Evolutionary conservation across 257 asterid species (phyloP), one percentile per base, ranked within the genome.

Genomic region (Solanum ossicruentum): DNA sequence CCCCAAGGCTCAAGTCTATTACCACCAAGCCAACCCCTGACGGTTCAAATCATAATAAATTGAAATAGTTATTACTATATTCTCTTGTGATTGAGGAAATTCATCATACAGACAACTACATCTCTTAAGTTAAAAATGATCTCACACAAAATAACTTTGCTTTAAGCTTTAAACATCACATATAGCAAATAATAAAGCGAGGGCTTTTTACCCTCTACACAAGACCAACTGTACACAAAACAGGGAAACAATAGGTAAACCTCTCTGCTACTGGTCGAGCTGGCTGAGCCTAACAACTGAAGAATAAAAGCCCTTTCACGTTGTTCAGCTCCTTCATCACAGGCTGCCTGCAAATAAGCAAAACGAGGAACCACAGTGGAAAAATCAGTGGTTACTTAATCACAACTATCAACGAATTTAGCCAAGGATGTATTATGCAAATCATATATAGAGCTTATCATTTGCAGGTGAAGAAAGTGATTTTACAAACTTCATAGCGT

Each of bases 231-330:
- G 26, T 8, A n/a, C 75, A 85, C 47, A 49, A 66, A 83, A 79
- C 71, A 61, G 85, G 85, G 86, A 83, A 75, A 71, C 85, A 51
- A 15, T 70, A 67, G 78, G n/a, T 60, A 83, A 90, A 96, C 98
- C 98, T 94, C 97, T 89, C 73, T 80, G 89, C 88, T 88, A 87
- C 83, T 89, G 36, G 84, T 77, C 47, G 72, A 66, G 85, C 90
- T 70, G 65, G 94, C 85, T 77, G 93, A 90, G 79, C 89, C 89
- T 82, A 95, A 90, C 83, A 96, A 90, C 83, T 93, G 97, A 88
- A 96, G 95, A 86, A 93, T 81, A 87, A 96, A 96, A 79, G 93
- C 94, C 84, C 97, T 91, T 90, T 93, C 99, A 88, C 67, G 88
- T 70, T 87, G 93, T 88, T 93, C 97, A 84, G 92, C 95, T 84